A percentile compares a stretch with the other conserved stretches of the same genome.
Conservation (phyloP, 352 stramenopile species). For the Phytophthora rubi region DNA sequence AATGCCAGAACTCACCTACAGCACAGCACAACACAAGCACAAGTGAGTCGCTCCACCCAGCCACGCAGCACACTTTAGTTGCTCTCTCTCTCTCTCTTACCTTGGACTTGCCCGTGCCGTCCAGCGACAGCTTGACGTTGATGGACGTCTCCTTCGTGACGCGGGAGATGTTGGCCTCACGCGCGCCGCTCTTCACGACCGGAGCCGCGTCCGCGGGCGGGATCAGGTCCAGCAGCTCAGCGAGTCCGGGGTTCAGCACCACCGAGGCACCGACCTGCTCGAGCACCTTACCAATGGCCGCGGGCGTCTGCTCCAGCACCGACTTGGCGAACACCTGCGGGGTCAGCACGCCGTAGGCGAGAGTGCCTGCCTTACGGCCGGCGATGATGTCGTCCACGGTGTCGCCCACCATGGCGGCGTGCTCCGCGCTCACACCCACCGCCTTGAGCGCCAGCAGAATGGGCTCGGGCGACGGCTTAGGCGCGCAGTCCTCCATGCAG, state of each 20-base stretch:
- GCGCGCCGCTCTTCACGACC: constrained; percentile 14
- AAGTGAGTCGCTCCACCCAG: neutral
- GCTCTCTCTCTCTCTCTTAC: constrained; percentile 22
- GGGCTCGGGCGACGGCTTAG: constrained; percentile 94
- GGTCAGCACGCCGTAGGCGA: constrained; percentile 88
- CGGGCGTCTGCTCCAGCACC: constrained; percentile 64
- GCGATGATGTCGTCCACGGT: constrained; percentile 96
- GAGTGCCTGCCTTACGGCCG: constrained; percentile 69
- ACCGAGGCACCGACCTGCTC: constrained; percentile 58
- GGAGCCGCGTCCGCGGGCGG: constrained; percentile 13
- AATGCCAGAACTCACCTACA: constrained; percentile 88
- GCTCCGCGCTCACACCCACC: constrained; percentile 74
- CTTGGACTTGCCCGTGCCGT: constrained; percentile 88
- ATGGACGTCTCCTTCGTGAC: constrained; percentile 97
- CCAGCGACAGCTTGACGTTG: constrained; percentile 84
- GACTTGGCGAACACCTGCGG: constrained; percentile 85
- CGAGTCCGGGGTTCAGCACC: constrained; percentile 79
- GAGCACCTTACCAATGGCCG: constrained; percentile 58
- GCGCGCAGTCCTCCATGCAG: constrained; percentile 96
- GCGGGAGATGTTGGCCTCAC: constrained; percentile 62
- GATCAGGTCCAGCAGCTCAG: constrained; percentile 85
- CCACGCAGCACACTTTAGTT: neutral
- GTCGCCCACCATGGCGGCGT: constrained; percentile 95
- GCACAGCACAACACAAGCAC: neutral
- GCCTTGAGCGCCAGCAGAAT: constrained; percentile 85